Base-by-base conservation (phyloP, 371 early-diverging fungal species). In the Sporodiniella umbellata region DNA sequence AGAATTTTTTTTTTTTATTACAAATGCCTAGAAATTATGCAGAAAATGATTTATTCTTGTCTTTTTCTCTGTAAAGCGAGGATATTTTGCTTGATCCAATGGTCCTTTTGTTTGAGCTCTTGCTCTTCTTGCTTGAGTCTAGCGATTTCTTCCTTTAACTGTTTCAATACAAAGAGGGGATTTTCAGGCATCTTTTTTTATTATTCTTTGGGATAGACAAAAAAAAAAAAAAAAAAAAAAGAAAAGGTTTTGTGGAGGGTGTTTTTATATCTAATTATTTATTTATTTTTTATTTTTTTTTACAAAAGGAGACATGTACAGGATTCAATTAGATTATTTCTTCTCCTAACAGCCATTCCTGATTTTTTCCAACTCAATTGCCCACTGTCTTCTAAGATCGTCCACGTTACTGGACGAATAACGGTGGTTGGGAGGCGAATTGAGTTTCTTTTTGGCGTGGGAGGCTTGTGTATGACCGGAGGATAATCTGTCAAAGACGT, bases 101-200 rank as follows among this genome's bases (percentile, higher is more conserved):
- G 38, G 26, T 73, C 77, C 52, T 73, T 72, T 25, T 70, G 67
- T 31, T 61, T 50, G 19, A 77, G 58, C 18, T 64, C 73, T 54
- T 73, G 69, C 40, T 68, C 68, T 48, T 77, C 77, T 45, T 60
- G 54, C 55, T 61, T 56, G 12, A 77, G 55, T 51, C 62, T 60
- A 28, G 68, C 73, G 42, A 77, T 77, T 39, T 77, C 77, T 42
- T 72, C 73, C 21, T 58, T 56, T 24, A 77, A 58, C 37, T 67
- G 68, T 23, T 77, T 67, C 21, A 18, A 15, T 1, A 15, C 35
- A 35, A 15, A 14, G 0, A n/a, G 11, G 15, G 35, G 15, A 8
- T 10, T 28, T 28, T 28, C 30, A 28, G 30, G 10, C 30, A 28
- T 28, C 4, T 28, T 28, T 28, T 28, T 4, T 28, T n/a, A n/a